Base-by-base conservation (phyloP, 2,329 filamentous ascomycete species). In the Cercospora sp. region DNA sequence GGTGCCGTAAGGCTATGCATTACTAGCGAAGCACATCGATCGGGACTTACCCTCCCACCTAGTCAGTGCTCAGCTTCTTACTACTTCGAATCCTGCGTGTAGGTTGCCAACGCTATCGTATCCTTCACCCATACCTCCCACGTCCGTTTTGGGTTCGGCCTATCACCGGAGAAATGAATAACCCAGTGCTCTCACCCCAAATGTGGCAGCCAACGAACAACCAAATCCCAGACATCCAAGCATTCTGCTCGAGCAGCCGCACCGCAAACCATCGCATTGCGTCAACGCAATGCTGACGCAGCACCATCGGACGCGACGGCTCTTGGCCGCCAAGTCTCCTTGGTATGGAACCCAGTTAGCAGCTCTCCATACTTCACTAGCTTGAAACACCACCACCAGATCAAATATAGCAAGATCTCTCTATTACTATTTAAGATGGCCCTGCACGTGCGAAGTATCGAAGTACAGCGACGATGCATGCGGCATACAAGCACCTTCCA, bases 261-360 rank as follows among this genome's bases (percentile, higher is more conserved):
- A 23, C 2, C 12, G 7, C 12, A 3, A 26, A 18, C 9, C 42
- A 13, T n/a, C 23, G 28, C 9, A 62, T 45, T 30, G 26, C 60
- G 60, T 45, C 42, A 28, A 48, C 26, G 20, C 60, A 45, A 31
- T 33, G 60, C 60, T 63, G 13, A 63, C 16, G 42, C 45, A 39
- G 28, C 30, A 33, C 30, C 13, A 42, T 20, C 9, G 6, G n/a
- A 45, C 60, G 60, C 60, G 60, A 62, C 20, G 0, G n/a, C 30
- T 63, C 60, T 63, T 63, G 60, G 60, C 60, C n/a, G 60, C 60
- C 60, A 48, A 63, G 60, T 13, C 39, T 8, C n/a, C 60, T 53
- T 63, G 60, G 60, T 63, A 63, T 31, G 18, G 16, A 61, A 39
- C 12, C 33, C n/a, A 9, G 20, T 26, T 45, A 51, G 48, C 8